These are phyloP conservation scores for Yamagishiella unicocca DNA, from an alignment of 139 green algal species.

Conservation along the genomic window DNA sequence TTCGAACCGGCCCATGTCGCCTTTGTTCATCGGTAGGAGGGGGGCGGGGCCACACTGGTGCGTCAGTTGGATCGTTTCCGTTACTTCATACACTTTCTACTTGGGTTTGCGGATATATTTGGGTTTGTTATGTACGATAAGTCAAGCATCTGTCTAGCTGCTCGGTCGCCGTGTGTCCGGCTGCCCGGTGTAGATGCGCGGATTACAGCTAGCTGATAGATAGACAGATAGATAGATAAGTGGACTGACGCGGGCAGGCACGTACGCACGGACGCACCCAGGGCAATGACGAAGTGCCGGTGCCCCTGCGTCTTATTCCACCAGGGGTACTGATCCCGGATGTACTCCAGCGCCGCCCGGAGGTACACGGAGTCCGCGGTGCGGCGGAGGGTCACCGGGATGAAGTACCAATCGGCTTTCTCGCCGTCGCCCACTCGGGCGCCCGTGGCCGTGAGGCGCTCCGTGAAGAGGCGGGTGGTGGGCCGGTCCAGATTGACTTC, in stretches of 20 bases:
- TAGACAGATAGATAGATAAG: too few species aligned
- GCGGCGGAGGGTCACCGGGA: constrained; percentile 40
- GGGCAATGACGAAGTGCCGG: constrained; percentile 49
- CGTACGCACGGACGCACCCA: too few species aligned
- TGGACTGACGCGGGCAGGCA: too few species aligned
- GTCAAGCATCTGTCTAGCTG: too few species aligned
- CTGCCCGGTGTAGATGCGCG: too few species aligned
- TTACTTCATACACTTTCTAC: too few species aligned
- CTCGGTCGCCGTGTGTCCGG: too few species aligned
- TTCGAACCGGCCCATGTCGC: constrained; percentile 21
- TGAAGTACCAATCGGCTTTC: constrained; percentile 55
- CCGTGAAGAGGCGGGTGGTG: constrained; percentile 18
- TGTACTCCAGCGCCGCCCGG: constrained; percentile 26
- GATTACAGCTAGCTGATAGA: too few species aligned
- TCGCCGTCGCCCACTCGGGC: constrained; percentile 43
- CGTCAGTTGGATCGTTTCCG: too few species aligned
- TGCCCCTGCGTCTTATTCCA: constrained; percentile 6
- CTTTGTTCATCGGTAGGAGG: not conserved
- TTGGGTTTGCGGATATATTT: too few species aligned
- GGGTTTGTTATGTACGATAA: too few species aligned
- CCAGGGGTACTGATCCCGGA: constrained; percentile 28
- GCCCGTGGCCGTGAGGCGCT: constrained; percentile 49
- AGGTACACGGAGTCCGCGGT: not conserved
- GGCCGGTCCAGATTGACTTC: constrained; percentile 43
- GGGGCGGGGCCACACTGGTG: too few species aligned